Percentiles rank a stretch among this genome's conserved stretches.
phyloP scores from a whole-genome alignment of 1,139 yeast genomes.

The Zygosaccharomyces sapae region DNA sequence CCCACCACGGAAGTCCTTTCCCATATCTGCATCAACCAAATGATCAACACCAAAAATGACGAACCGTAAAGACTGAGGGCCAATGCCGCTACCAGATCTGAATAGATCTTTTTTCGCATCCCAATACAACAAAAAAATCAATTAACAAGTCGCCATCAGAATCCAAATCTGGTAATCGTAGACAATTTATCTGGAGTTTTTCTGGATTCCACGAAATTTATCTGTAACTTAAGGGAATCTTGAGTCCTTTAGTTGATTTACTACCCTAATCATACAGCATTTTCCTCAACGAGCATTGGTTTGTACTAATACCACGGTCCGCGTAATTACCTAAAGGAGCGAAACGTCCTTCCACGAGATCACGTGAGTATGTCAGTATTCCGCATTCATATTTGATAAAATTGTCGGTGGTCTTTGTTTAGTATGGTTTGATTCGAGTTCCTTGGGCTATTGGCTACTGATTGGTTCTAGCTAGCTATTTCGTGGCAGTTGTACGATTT shows the following conservation, averaged over 20 bases:
- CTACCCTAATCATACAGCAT: constrained; percentile 4
- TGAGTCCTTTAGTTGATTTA: background rate
- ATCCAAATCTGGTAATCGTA: constrained; percentile 4
- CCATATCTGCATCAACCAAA: background rate
- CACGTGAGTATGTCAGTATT: background rate
- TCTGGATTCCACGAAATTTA: constrained; percentile 3
- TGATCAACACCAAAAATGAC: constrained; percentile 6
- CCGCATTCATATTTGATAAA: too few species aligned
- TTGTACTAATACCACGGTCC: constrained; percentile 1
- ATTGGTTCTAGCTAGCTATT: background rate
- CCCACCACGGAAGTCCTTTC: background rate
- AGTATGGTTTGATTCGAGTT: constrained; percentile 1
- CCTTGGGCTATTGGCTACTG: constrained; percentile 1
- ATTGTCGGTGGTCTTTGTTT: background rate
- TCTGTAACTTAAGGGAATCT: background rate
- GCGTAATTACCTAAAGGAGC: constrained; percentile 4
- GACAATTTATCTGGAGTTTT: background rate
- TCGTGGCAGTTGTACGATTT: constrained; percentile 2
- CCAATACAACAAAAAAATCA: constrained; percentile 1
- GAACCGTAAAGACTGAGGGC: background rate
- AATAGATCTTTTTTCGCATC: constrained; percentile 1
- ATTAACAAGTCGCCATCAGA: background rate
- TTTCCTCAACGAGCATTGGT: constrained; percentile 3
- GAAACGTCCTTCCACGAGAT: background rate
- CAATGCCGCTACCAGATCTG: constrained; percentile 1